Evolutionary conservation across 768 basidiomycete species (phyloP).

Genomic region (Pholiota microspora): DNA sequence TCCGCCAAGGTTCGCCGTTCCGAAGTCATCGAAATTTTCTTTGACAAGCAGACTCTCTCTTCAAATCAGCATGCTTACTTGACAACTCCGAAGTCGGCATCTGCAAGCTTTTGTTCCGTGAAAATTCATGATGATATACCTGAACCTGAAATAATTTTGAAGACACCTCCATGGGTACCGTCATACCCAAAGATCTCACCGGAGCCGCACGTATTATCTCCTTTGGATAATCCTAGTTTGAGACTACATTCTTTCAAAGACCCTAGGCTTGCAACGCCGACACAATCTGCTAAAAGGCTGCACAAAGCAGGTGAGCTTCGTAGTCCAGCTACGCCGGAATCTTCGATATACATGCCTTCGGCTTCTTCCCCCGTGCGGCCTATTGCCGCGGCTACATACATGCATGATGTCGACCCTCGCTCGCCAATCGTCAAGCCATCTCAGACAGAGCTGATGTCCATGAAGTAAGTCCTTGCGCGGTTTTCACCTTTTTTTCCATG

Average conservation of each 20-base stretch:
- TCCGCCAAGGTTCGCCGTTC: constrained; percentile 13
- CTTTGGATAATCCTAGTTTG: constrained; percentile 11
- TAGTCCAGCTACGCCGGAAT: background rate
- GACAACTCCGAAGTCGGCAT: constrained; percentile 9
- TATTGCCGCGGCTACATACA: background rate
- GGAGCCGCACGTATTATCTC: constrained; percentile 10
- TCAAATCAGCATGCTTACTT: constrained; percentile 13
- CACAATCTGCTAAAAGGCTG: background rate
- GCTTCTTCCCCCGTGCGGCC: background rate
- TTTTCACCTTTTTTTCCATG: background rate
- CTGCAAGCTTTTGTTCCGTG: background rate
- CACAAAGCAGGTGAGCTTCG: background rate
- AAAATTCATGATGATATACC: constrained; percentile 2
- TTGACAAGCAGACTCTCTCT: constrained; percentile 7
- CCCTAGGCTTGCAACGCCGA: background rate
- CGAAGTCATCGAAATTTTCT: constrained; percentile 15
- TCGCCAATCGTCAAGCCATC: constrained; percentile 15
- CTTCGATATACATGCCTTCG: constrained; percentile 8
- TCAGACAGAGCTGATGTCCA: constrained; percentile 14
- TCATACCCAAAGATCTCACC: constrained; percentile 22
- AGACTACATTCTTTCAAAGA: constrained; percentile 11
- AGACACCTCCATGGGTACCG: constrained; percentile 28
- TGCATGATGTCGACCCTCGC: constrained; percentile 18
- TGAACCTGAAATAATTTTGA: constrained; percentile 21
- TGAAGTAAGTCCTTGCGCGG: constrained; percentile 5